Conservation (phyloP, 2,329 filamentous ascomycete genomes). For the Scleromitrula shiraiana region DNA sequence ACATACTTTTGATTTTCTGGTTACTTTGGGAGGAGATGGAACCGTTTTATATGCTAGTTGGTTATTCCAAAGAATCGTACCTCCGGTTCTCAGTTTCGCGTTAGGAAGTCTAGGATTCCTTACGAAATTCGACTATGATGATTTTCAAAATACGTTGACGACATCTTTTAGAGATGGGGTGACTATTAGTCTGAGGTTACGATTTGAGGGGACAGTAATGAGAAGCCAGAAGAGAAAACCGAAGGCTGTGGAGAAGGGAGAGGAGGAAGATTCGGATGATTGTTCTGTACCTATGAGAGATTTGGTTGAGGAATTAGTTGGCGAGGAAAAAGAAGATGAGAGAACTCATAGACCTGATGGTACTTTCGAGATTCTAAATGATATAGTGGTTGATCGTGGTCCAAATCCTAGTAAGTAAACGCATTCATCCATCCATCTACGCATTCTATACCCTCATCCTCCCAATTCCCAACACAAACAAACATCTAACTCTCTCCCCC, state of each 20-base stretch:
- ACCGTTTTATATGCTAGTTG: slow-evolving; percentile 94
- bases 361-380: slow-evolving; percentile 87
- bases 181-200: slow-evolving; percentile 75
- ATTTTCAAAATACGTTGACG: slow-evolving; percentile 60
- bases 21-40: slow-evolving; percentile 91
- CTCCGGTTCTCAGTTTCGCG: slow-evolving; percentile 85
- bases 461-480: neutral
- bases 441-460: neutral
- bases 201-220: slow-evolving; percentile 94
- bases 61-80: slow-evolving; percentile 93
- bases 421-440: neutral
- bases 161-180: slow-evolving; percentile 75
- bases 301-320: slow-evolving; percentile 82
- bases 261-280: slow-evolving; percentile 35
- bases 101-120: slow-evolving; percentile 89
- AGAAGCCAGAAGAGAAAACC: slow-evolving; percentile 51
- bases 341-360: slow-evolving; percentile 78
- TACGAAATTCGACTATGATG: slow-evolving; percentile 89
- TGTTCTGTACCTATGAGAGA: slow-evolving; percentile 46
- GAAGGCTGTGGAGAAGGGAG: slow-evolving; percentile 16
- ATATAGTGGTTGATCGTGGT: slow-evolving; percentile 91
- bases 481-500: neutral
- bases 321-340: slow-evolving; percentile 74
- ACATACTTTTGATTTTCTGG: slow-evolving; percentile 86
- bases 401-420: slow-evolving; percentile 72